Conservation (phyloP, 441 rosid genomes). For the Manihot esculenta region DNA sequence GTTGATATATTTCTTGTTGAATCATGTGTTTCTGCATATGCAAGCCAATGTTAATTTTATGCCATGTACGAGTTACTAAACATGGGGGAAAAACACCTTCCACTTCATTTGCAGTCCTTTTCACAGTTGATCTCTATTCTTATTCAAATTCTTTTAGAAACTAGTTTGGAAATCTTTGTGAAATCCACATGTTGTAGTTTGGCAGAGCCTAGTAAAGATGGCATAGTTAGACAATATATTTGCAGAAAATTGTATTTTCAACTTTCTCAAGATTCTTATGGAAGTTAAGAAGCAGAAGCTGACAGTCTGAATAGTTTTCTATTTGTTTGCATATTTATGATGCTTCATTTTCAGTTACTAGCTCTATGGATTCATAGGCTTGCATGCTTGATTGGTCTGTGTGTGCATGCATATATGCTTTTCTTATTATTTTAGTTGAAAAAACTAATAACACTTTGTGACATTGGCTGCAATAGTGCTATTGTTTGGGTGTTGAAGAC, state of each 20-base stretch:
- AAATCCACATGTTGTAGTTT: not conserved
- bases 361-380: not conserved
- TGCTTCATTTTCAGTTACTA: not conserved
- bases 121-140: too few species aligned
- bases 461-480: constrained; percentile 56
- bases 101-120: not conserved
- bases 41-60: not conserved
- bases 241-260: not conserved
- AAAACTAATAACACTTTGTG: not conserved
- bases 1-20: not conserved
- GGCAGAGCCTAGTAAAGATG: not conserved
- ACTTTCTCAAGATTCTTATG: not conserved
- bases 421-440: too few species aligned
- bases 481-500: constrained; percentile 81
- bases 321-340: not conserved
- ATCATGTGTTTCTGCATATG: not conserved
- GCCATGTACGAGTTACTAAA: not conserved
- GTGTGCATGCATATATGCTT: not conserved
- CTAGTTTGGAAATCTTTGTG: not conserved
- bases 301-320: not conserved
- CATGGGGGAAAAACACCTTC: not conserved
- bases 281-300: not conserved
- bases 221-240: not conserved
- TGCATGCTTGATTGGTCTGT: not conserved
- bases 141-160: too few species aligned